Evolutionary conservation across 176 grass and related monocot genomes (phyloP).

Genomic region (Zoysia japonica): DNA sequence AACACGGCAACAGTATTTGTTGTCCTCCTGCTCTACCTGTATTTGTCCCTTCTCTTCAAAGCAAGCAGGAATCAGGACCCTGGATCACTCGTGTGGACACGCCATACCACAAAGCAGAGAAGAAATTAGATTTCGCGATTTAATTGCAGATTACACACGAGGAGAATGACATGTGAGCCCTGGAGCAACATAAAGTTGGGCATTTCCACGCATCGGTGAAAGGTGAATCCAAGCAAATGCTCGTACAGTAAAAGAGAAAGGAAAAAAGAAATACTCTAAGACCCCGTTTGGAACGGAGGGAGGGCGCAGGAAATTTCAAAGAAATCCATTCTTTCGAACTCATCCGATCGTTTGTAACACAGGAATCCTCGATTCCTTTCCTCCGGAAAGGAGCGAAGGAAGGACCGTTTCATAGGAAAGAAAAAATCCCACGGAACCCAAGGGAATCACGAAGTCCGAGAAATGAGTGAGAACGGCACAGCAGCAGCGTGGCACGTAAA

Average conservation of each 20-base stretch:
- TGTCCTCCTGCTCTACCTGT: conserved; percentile 43
- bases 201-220: neutral
- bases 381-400: too few species aligned
- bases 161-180: conserved; percentile 12
- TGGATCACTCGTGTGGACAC: neutral
- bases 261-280: conserved; percentile 12
- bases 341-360: too few species aligned
- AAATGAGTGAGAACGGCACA: too few species aligned
- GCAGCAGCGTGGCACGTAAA: too few species aligned
- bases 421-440: too few species aligned
- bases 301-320: too few species aligned
- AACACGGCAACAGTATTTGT: conserved; percentile 38
- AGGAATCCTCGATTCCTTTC: too few species aligned
- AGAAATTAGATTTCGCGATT: neutral
- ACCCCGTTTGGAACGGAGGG: too few species aligned
- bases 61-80: neutral
- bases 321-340: too few species aligned
- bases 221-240: neutral
- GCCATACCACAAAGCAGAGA: neutral
- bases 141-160: neutral
- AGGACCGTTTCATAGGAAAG: too few species aligned
- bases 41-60: conserved; percentile 38
- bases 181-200: conserved; percentile 11
- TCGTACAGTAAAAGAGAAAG: neutral
- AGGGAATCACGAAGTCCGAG: too few species aligned